Percentiles rank a stretch among this genome's conserved stretches.
Conservation (phyloP, 2,329 filamentous ascomycete species). For the Fusarium chuoi region DNA sequence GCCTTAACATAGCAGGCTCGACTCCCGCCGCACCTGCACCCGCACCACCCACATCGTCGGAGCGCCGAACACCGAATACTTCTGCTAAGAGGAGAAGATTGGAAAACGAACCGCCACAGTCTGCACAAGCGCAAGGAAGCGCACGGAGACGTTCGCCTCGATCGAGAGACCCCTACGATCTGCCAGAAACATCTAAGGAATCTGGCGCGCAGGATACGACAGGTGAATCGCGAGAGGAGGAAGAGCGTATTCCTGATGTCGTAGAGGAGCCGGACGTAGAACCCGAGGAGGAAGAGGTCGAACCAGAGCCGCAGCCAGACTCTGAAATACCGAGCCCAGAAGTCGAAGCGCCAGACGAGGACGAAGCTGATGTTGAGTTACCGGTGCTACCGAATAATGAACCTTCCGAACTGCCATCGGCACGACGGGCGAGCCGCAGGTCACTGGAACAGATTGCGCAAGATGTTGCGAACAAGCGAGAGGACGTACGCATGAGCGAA, state of each 20-base stretch:
- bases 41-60: slow-evolving; percentile 37
- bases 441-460: slow-evolving; percentile 47
- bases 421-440: slow-evolving; percentile 15
- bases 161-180: slow-evolving; percentile 42
- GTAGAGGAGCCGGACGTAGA: background rate
- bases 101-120: slow-evolving; percentile 36
- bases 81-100: slow-evolving; percentile 60
- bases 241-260: background rate
- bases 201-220: slow-evolving; percentile 30
- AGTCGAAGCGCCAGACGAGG: background rate
- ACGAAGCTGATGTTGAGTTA: slow-evolving; percentile 32
- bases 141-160: slow-evolving; percentile 33
- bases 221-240: background rate
- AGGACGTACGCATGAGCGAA: slow-evolving; percentile 51
- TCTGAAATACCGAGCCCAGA: slow-evolving; percentile 22
- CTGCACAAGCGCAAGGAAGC: slow-evolving; percentile 15
- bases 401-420: slow-evolving; percentile 14
- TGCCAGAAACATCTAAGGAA: slow-evolving; percentile 47
- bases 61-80: slow-evolving; percentile 57
- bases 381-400: slow-evolving; percentile 34
- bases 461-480: slow-evolving; percentile 63
- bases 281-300: background rate
- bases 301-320: background rate
- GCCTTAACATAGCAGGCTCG: slow-evolving; percentile 48
- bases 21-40: slow-evolving; percentile 40